Base-by-base conservation (phyloP, 2,329 filamentous ascomycete genomes). In the Scolecobasidium constrictum region DNA sequence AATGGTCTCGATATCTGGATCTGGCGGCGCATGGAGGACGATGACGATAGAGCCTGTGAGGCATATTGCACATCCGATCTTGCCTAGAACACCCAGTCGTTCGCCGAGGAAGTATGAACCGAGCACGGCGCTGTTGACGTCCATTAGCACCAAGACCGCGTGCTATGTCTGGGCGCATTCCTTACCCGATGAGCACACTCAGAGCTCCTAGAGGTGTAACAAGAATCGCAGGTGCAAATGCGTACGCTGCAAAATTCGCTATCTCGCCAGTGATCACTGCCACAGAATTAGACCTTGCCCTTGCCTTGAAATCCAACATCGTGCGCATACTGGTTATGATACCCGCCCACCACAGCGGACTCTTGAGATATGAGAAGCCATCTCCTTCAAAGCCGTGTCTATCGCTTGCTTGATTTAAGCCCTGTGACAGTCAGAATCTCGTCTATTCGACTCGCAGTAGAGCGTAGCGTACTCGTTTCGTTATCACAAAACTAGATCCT, bases 401-500 rank as follows among this genome's bases (percentile, higher is more conserved):
- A 64, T 94, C 82, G 58, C 85, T 86, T 49, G 87, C 86, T 63
- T 94, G 84, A 62, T 88, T 86, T 53, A 98, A 74, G 51, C 90
- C 90, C 83, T 90, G 53, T 51, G 7, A 33, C 23, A 17, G 15
- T 43, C 47, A 54, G 52, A 39, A 50, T 50, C 46, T 46, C 42
- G 34, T 41, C 40, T 35, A 38, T 43, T 37, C 18, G 21, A 35
- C 40, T 21, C 16, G 7, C 13, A 41, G n/a, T 2, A 6, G n/a
- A 13, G 9, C 20, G 15, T 31, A 26, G 13, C 66, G 62, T 68
- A 92, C 85, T 76, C 95, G 96, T 69, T 98, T 98, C 38, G 93
- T 98, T 56, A 98, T 95, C 53, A 98, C 90, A 64, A 98, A 98
- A 74, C 88, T 94, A 40, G 86, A 87, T 58, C 87, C 86, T 92